Evolutionary conservation across 1,284 basidiomycete species (phyloP), one percentile per base, ranked within the genome.

Genomic region (Mrakiaceae sp.): DNA sequence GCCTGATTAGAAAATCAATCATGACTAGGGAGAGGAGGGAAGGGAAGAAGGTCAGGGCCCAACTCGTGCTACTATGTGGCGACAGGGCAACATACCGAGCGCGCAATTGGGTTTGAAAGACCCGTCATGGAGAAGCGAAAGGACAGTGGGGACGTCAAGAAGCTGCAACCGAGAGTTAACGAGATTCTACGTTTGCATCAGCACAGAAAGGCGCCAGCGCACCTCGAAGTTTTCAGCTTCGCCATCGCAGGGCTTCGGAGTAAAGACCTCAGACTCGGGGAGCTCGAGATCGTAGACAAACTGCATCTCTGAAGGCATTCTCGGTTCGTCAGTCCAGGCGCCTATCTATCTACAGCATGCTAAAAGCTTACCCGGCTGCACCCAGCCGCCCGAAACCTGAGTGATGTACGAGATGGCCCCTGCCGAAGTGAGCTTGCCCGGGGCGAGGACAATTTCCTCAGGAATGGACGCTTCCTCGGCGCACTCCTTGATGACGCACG

Each of bases 211-310:
- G 40, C 7, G 57, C 12, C 14, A 10, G 76, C 66, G 64, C 43
- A 87, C 88, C 78, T 89, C 84, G 69, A 96, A 96, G 2, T 81
- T 83, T 71, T 93, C 88, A 2, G 93, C 91, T 73, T 96, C 92
- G 10, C 87, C 90, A 69, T 95, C 93, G 16, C 83, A 79, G 0
- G 91, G 91, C 56, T 79, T 80, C 2, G 87, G 87, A 53, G 78
- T 76, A 66, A 87, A 68, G 39, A 79, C 69, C 67, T 83, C 81
- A 48, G 75, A 76, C 4, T 76, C 64, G 0, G 87, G 87, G 40
- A 90, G 79, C 55, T 76, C 73, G 63, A 91, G 77, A 69, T 91
- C 87, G 70, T 88, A 93, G 9, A 84, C 75, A 70, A 87, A 90
- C 42, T 54, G 53, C 3, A 63, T 47, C 50, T 57, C 48, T 61